Evolutionary conservation across 371 early-diverging fungal species (phyloP), one percentile per base, ranked within the genome.

Genomic region (Choanephora cucurbitarum): DNA sequence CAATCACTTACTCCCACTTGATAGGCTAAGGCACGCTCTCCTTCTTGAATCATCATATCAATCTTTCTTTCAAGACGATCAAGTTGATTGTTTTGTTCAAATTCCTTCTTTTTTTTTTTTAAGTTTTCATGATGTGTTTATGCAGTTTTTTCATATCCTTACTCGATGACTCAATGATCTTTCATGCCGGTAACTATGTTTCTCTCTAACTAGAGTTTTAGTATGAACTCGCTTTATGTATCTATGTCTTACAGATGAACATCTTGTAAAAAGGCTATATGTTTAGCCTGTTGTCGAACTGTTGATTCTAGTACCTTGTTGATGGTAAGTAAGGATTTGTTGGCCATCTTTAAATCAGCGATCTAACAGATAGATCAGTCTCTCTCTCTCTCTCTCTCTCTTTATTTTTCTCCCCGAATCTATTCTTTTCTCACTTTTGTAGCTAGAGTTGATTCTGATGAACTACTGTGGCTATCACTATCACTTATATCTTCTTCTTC

Each of bases 311-410:
- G 51, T 64, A 75, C 70, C 32, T 68, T 60, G 65, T 80, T 80
- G 21, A 77, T 65, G 28, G 67, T 70, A 15, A 75, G 49, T 14
- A 80, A 50, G 10, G 77, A 77, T 44, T 69, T 59, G 45, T 77
- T 77, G 11, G 75, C 75, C 39, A 80, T 80, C 52, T 77, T 73
- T 56, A 80, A 62, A 66, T 77, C 77, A 28, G 70, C 73, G 51
- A 79, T 72, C 79, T 79, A 55, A 32, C 1, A 9, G 6, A 23
- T 32, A 42, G n/a, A 34, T 15, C 5, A 23, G n/a, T n/a, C n/a
- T n/a, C n/a, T n/a, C n/a, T n/a, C n/a, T n/a, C n/a, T n/a, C n/a
- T n/a, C n/a, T n/a, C n/a, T 10, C 1, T 41, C 14, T n/a, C 14
- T 34, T 50, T 33, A 3, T 28, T 28, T 28, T 44, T 34, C 24